Conservation (phyloP, 1,139 yeast species). For the Waltiozyma sp. region DNA sequence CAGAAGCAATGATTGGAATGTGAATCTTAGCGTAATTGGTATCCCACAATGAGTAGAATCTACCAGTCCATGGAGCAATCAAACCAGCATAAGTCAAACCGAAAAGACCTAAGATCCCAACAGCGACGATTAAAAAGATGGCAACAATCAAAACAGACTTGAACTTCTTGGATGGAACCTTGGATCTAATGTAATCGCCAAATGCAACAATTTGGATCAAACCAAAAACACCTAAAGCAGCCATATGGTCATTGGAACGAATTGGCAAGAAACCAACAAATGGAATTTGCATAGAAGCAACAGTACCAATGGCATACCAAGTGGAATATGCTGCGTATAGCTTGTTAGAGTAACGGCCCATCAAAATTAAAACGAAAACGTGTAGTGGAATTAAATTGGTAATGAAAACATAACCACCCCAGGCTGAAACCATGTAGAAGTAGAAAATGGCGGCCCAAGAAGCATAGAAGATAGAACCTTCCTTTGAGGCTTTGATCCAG, state of each 20-base stretch:
- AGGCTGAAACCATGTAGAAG: conserved; percentile 99
- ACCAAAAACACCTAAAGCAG: conserved; percentile 95
- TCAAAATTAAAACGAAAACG: conserved; percentile 75
- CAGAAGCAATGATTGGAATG: conserved; percentile 97
- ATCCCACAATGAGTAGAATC: conserved; percentile 98
- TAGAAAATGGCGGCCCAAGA: conserved; percentile 78
- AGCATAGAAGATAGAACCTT: conserved; percentile 83
- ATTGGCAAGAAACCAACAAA: conserved; percentile 96
- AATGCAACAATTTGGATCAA: conserved; percentile 82
- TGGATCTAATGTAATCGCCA: conserved; percentile 70
- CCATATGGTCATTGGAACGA: conserved; percentile 97
- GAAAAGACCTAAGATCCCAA: conserved; percentile 65
- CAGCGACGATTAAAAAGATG: conserved; percentile 37
- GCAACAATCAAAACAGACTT: conserved; percentile 57
- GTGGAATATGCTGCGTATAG: conserved; percentile 88
- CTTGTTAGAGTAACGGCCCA: conserved; percentile 87
- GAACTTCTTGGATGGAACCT: conserved; percentile 67
- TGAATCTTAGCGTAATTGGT: conserved; percentile 95
- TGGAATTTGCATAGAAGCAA: conserved; percentile 98
- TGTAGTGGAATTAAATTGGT: conserved; percentile 96
- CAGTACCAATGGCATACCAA: conserved; percentile 93
- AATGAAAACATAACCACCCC: conserved; percentile 99
- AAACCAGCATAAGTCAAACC: conserved; percentile 81
- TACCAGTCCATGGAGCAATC: conserved; percentile 99
- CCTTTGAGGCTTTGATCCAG: conserved; percentile 90